phyloP scores from a whole-genome alignment of 495 filamentous ascomycete genomes.

The Hyaloscypha bicolor region DNA sequence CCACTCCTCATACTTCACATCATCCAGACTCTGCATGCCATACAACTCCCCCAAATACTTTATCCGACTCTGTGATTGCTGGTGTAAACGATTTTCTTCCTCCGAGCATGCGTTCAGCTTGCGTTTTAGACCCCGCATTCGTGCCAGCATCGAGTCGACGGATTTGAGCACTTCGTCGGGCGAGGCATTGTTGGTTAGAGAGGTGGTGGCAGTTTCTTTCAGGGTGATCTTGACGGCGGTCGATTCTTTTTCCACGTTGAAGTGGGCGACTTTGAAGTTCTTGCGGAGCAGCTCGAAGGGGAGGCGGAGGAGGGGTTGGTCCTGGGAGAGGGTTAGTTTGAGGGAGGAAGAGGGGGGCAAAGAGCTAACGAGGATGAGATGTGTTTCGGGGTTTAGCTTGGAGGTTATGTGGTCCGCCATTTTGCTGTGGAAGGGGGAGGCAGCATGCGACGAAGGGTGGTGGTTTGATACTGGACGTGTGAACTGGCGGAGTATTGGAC shows the following conservation, averaged over 20 bases:
- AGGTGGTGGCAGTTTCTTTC: conserved; percentile 67
- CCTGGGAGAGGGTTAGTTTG: conserved; percentile 61
- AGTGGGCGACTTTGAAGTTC: conserved; percentile 89
- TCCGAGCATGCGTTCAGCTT: conserved; percentile 78
- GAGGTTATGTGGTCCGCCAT: conserved; percentile 36
- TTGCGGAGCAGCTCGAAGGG: conserved; percentile 88
- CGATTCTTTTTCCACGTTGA: conserved; percentile 77
- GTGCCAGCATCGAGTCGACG: conserved; percentile 80
- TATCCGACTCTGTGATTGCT: conserved; percentile 73
- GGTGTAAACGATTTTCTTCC: conserved; percentile 74
- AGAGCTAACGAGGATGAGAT: conserved; percentile 30
- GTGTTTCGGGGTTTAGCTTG: conserved; percentile 62
- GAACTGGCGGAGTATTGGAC: not conserved
- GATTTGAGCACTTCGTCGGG: conserved; percentile 71
- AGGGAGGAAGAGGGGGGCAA: conserved; percentile 13
- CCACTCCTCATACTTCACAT: conserved; percentile 95
- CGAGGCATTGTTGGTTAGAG: conserved; percentile 58
- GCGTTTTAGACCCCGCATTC: conserved; percentile 82
- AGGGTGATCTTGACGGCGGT: conserved; percentile 69
- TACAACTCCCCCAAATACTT: conserved; percentile 79
- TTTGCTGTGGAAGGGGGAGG: conserved; percentile 1
- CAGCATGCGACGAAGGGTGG: conserved; percentile 1
- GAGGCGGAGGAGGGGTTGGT: conserved; percentile 91
- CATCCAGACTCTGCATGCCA: conserved; percentile 76
- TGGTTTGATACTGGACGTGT: not conserved